phyloP scores from a whole-genome alignment of 176 grass and related monocot genomes.

The Hordeum marinum region DNA sequence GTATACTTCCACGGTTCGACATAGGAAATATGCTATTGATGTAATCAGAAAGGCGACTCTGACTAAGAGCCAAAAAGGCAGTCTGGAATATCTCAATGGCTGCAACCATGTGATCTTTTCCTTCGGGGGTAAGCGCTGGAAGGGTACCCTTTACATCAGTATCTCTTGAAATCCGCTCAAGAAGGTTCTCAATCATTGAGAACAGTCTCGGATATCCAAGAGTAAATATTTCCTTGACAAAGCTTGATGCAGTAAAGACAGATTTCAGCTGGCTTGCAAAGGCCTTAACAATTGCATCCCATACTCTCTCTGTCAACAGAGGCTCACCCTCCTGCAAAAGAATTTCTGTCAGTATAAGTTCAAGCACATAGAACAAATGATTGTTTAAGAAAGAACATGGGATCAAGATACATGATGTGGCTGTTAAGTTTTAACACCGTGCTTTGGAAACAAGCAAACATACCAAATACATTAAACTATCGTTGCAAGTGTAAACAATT shows the following conservation, averaged over 20 bases:
- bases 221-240: constrained; percentile 99
- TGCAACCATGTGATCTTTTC: constrained; percentile 74
- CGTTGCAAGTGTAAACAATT: not conserved
- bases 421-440: not conserved
- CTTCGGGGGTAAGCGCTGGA: constrained; percentile 69
- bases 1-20: constrained; percentile 80
- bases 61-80: constrained; percentile 77
- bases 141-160: constrained; percentile 91
- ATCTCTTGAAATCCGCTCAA: constrained; percentile 89
- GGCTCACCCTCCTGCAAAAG: constrained; percentile 86
- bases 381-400: not conserved
- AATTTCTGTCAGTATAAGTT: not conserved
- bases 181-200: constrained; percentile 88
- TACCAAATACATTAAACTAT: not conserved
- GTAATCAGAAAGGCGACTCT: constrained; percentile 88
- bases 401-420: not conserved
- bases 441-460: constrained; percentile 3
- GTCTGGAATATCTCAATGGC: constrained; percentile 87
- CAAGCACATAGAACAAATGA: not conserved
- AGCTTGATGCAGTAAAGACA: constrained; percentile 83
- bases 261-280: constrained; percentile 97
- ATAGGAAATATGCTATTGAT: constrained; percentile 93
- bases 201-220: constrained; percentile 89
- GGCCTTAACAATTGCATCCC: constrained; percentile 95
- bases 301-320: constrained; percentile 91